Base-by-base conservation (phyloP, 148 eudicot genomes). In the Silene conica region DNA sequence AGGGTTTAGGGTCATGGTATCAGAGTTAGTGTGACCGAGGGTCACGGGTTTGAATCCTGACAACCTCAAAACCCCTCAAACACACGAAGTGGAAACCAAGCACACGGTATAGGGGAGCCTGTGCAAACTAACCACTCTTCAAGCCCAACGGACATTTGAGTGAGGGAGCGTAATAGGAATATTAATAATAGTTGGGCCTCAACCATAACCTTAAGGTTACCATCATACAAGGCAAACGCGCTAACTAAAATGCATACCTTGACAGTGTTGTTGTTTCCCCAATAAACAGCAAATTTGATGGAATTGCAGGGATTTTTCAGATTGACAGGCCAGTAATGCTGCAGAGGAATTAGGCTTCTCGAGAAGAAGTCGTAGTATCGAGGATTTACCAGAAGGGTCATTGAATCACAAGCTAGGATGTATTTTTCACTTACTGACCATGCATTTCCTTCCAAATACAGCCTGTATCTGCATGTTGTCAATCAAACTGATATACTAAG, bases 351-450 rank as follows among this genome's bases (percentile, higher is more conserved):
- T 59, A 89, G 67, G 70, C 86, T 81, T 86, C 93, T 84, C 15
- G 90, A 77, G 74, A 83, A 87, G 86, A 89, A 85, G 76, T 89
- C 93, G n/a, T 84, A 87, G 71, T 74, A 89, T 2, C 13, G 63
- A 0, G 93, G 89, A 12, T 75, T 71, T 66, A 86, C 61, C 0
- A 82, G 70, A 23, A 89, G 83, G 71, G 75, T 52, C 83, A 87
- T 78, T 18, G 93, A 82, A 60, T 87, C 87, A 70, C 93, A 89
- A 0, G 89, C 87, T 60, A 89, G 62, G 13, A 89, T 89, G 73
- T 89, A 89, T 78, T 89, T 89, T 57, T 87, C 82, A 72, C 93
- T 89, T 0, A 89, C 90, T 26, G 93, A 89, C 93, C 90, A 89
- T 62, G 90, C 80, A 41, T 77, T 82, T 23, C 90, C 93, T 57